Evolutionary conservation across 2,329 filamentous ascomycete genomes (phyloP).

Genomic region (Colletotrichum cereale): DNA sequence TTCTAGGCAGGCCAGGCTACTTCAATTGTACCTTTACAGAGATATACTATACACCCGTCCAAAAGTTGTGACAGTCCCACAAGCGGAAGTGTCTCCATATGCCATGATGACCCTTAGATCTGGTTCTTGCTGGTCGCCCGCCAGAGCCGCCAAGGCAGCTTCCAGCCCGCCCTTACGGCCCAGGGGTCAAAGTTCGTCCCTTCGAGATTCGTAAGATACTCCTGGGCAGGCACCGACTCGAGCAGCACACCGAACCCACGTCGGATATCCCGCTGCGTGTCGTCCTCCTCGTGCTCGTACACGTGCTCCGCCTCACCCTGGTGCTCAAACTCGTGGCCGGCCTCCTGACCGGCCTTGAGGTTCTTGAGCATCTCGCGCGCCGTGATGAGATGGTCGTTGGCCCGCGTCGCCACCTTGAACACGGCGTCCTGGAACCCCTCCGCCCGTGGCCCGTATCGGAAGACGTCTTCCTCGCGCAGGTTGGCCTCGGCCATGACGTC

Average conservation of each 20-base stretch:
- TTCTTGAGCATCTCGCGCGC: slow-evolving; percentile 91
- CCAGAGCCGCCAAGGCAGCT: slow-evolving; percentile 82
- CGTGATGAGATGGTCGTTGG: slow-evolving; percentile 95
- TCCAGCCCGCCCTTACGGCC: slow-evolving; percentile 80
- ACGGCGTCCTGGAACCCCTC: slow-evolving; percentile 88
- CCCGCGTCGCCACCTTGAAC: slow-evolving; percentile 91
- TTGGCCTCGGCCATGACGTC: slow-evolving; percentile 89
- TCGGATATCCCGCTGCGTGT: slow-evolving; percentile 58
- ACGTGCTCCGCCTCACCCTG: slow-evolving; percentile 78
- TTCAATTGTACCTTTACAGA: slow-evolving; percentile 18
- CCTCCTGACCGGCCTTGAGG: slow-evolving; percentile 77
- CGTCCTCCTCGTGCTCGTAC: slow-evolving; percentile 56
- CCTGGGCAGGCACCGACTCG: slow-evolving; percentile 80
- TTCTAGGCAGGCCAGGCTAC: not conserved
- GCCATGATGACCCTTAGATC: slow-evolving; percentile 52
- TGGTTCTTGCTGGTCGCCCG: slow-evolving; percentile 62
- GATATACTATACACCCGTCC: slow-evolving; percentile 21
- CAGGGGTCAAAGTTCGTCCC: slow-evolving; percentile 86
- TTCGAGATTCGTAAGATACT: slow-evolving; percentile 85
- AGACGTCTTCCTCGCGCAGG: slow-evolving; percentile 89
- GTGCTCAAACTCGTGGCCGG: slow-evolving; percentile 92
- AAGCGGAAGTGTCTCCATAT: not conserved
- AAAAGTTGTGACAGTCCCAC: not conserved
- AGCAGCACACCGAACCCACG: slow-evolving; percentile 84
- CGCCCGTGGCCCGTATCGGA: slow-evolving; percentile 82